Percentiles rank a stretch among this genome's conserved stretches.
Evolutionary conservation across 352 stramenopile species (phyloP).

Genomic region (Elongisporangium prolatum): DNA sequence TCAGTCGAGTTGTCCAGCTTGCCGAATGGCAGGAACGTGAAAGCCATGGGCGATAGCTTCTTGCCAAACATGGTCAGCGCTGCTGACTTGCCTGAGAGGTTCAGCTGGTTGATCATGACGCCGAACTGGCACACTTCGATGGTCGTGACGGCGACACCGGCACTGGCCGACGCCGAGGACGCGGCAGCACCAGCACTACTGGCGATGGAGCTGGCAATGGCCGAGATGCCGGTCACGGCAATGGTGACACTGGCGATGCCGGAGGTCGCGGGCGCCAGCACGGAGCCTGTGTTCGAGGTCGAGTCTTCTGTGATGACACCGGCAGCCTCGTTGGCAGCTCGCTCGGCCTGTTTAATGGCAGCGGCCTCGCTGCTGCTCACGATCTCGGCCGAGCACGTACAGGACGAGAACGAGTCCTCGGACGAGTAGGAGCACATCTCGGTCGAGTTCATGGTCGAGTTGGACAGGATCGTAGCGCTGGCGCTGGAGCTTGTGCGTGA

Average conservation of each 20-base stretch:
- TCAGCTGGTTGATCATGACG: constrained; percentile 71
- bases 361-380: constrained; percentile 42
- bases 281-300: constrained; percentile 44
- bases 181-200: constrained; percentile 30
- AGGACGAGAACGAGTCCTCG: constrained; percentile 62
- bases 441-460: constrained; percentile 52
- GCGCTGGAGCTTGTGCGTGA: constrained; percentile 24
- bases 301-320: constrained; percentile 67
- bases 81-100: constrained; percentile 68
- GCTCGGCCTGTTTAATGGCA: constrained; percentile 54
- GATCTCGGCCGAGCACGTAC: constrained; percentile 56
- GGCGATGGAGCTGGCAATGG: constrained; percentile 57
- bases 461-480: constrained; percentile 41
- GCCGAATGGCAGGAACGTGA: constrained; percentile 75
- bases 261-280: constrained; percentile 62
- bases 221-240: constrained; percentile 61
- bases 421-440: constrained; percentile 61
- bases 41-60: constrained; percentile 65
- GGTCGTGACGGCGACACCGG: constrained; percentile 59
- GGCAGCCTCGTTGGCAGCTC: constrained; percentile 27
- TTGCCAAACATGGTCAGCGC: constrained; percentile 66
- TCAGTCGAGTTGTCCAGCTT: constrained; percentile 35
- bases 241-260: constrained; percentile 70
- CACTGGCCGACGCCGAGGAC: constrained; percentile 27
- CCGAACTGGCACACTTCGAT: constrained; percentile 80